These are phyloP conservation scores for Globisporangium irregulare DNA, from an alignment of 352 stramenopile species.

Conservation along the genomic window DNA sequence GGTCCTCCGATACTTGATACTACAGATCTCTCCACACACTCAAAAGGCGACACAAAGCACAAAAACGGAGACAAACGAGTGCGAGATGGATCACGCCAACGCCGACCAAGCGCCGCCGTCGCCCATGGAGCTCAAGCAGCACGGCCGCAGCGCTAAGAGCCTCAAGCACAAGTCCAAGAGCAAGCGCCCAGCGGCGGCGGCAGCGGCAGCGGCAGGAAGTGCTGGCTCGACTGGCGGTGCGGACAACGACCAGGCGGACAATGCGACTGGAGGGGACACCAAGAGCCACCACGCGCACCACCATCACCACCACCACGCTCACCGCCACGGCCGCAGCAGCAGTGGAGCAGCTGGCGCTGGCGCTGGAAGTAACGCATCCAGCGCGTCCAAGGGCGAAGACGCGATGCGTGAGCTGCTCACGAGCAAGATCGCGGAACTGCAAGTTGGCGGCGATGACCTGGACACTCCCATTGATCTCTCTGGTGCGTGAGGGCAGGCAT, in stretches of 20 bases:
- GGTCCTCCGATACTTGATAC: neutral
- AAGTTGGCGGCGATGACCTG: conserved; percentile 77
- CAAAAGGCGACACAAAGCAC: neutral
- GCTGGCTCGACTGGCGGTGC: conserved; percentile 14
- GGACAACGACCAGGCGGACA: conserved; percentile 10
- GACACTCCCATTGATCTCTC: conserved; percentile 69
- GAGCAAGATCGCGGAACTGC: conserved; percentile 83
- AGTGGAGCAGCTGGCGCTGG: conserved; percentile 6
- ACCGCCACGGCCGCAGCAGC: conserved; percentile 25
- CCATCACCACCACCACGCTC: conserved; percentile 15
- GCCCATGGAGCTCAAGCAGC: conserved; percentile 64
- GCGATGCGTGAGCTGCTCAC: conserved; percentile 72
- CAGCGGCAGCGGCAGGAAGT: conserved; percentile 1
- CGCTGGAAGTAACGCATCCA: conserved; percentile 16
- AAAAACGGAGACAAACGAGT: neutral
- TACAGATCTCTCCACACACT: neutral
- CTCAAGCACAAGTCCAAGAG: conserved; percentile 86
- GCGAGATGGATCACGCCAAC: conserved; percentile 1
- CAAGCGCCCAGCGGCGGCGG: conserved; percentile 29
- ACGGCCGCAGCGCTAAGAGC: conserved; percentile 50
- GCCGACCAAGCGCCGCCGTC: neutral
- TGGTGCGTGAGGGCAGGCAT: conserved; percentile 21
- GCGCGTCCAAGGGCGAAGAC: conserved; percentile 33
- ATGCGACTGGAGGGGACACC: conserved; percentile 13
- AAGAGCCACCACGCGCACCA: conserved; percentile 22